Conservation (phyloP, 768 basidiomycete genomes). For the Serendipita vermifera region DNA sequence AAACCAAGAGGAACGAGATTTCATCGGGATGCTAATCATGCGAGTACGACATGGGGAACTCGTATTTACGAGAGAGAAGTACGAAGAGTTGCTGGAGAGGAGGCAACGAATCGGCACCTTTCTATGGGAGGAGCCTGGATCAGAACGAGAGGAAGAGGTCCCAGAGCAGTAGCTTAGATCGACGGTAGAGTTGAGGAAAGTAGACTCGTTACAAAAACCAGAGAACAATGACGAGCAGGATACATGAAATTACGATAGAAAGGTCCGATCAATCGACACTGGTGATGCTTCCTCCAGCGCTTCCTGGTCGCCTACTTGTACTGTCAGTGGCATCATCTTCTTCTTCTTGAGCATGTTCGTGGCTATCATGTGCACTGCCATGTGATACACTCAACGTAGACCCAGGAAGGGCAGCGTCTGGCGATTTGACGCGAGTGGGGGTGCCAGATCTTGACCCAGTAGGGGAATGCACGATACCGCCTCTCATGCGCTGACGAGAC, state of each 20-base stretch:
- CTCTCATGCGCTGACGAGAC: background rate
- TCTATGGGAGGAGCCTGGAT: background rate
- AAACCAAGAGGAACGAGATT: constrained; percentile 43
- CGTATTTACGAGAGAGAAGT: constrained; percentile 41
- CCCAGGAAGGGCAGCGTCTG: background rate
- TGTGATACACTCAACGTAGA: too few relatives aligned
- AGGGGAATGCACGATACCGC: constrained; percentile 1
- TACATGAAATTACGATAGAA: background rate
- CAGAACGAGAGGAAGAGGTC: background rate
- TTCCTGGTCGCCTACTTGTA: background rate
- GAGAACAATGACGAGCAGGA: background rate
- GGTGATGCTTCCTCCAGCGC: background rate
- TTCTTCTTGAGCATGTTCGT: background rate
- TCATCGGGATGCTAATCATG: constrained; percentile 38
- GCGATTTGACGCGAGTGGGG: constrained; percentile 4
- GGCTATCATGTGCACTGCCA: background rate
- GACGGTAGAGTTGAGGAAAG: background rate
- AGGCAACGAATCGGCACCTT: constrained; percentile 29
- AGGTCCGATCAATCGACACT: constrained; percentile 9
- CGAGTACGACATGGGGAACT: constrained; percentile 33
- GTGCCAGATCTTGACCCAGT: background rate
- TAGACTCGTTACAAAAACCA: background rate
- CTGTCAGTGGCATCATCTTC: constrained; percentile 3
- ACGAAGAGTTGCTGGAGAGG: constrained; percentile 36
- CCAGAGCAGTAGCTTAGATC: background rate